phyloP scores from a whole-genome alignment of 1,139 yeast species.

The Geotrichum citri-aurantii region DNA sequence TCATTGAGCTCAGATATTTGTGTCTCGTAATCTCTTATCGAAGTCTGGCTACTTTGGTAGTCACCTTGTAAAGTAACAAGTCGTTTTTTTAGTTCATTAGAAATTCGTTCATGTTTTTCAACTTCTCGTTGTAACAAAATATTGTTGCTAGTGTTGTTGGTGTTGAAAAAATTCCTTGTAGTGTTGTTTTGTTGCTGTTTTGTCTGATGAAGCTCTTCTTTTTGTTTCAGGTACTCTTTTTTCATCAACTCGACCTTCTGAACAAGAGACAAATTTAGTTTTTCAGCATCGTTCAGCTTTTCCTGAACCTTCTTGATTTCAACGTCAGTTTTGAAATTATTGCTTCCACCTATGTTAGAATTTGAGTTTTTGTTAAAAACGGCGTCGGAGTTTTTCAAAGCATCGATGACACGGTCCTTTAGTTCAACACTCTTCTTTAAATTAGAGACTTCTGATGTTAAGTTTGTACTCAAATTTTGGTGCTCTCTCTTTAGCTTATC shows the following conservation, averaged over 20 bases:
- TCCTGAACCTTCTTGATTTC: not conserved
- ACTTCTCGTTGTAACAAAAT: not conserved
- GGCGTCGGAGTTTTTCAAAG: conserved; percentile 1
- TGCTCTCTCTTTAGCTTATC: not conserved
- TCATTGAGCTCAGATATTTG: not conserved
- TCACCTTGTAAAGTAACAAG: not conserved
- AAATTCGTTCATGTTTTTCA: not conserved
- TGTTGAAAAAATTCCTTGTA: not conserved
- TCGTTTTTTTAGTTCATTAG: not conserved
- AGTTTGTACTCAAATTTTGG: not conserved
- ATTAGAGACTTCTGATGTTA: not conserved
- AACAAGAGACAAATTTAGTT: conserved; percentile 3
- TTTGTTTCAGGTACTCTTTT: conserved; percentile 6
- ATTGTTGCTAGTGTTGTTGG: not conserved
- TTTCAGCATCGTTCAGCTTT: conserved; percentile 8
- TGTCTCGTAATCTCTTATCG: not conserved
- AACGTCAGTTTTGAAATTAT: not conserved
- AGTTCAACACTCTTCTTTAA: conserved; percentile 5
- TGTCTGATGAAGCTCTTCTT: not conserved
- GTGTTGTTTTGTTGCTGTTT: not conserved
- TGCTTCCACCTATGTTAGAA: not conserved
- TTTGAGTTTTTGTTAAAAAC: not conserved
- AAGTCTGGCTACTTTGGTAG: not conserved
- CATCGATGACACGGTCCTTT: conserved; percentile 9
- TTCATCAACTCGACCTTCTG: conserved; percentile 11